Conservation (phyloP, 2,329 filamentous ascomycete species). For the Penicillium sumatraense region DNA sequence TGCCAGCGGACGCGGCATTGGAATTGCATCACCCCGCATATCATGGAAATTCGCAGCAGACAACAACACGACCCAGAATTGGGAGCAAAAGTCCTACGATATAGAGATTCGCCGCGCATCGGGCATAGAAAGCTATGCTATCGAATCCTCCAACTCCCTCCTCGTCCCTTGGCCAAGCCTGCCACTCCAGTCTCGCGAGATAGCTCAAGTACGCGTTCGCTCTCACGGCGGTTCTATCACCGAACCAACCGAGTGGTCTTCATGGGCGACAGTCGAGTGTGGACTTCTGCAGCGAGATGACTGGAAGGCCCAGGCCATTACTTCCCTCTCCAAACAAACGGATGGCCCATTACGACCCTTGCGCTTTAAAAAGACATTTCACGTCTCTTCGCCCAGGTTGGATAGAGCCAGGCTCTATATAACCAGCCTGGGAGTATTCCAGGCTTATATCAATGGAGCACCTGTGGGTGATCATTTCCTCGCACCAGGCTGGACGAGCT, state of each 20-base stretch:
- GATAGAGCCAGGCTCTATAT: slow-evolving; percentile 52
- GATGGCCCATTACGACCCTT: slow-evolving; percentile 35
- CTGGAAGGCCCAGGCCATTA: slow-evolving; percentile 34
- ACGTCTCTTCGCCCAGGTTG: slow-evolving; percentile 6
- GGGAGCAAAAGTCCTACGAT: slow-evolving; percentile 34
- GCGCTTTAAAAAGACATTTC: slow-evolving; percentile 42
- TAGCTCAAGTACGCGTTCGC: slow-evolving; percentile 21
- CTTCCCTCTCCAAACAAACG: slow-evolving; percentile 16
- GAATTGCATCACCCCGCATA: slow-evolving; percentile 25
- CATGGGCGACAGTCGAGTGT: slow-evolving; percentile 35
- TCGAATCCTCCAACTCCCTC: slow-evolving; percentile 22
- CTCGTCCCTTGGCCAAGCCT: slow-evolving; percentile 33
- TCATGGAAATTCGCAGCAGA: slow-evolving; percentile 31
- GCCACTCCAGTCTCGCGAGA: slow-evolving; percentile 25
- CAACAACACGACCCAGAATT: slow-evolving; percentile 15
- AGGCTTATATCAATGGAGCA: slow-evolving; percentile 54
- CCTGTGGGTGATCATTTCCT: slow-evolving; percentile 18
- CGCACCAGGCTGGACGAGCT: slow-evolving; percentile 17
- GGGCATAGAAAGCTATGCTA: slow-evolving; percentile 14
- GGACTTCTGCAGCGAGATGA: slow-evolving; percentile 37
- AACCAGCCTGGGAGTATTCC: slow-evolving; percentile 53
- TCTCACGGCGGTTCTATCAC: slow-evolving; percentile 10
- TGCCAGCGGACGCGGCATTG: slow-evolving; percentile 31
- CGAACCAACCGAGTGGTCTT: slow-evolving; percentile 18
- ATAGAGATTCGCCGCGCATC: slow-evolving; percentile 21